Conservation (phyloP, 2,329 filamentous ascomycete species). For the Escovopsis sp. region DNA sequence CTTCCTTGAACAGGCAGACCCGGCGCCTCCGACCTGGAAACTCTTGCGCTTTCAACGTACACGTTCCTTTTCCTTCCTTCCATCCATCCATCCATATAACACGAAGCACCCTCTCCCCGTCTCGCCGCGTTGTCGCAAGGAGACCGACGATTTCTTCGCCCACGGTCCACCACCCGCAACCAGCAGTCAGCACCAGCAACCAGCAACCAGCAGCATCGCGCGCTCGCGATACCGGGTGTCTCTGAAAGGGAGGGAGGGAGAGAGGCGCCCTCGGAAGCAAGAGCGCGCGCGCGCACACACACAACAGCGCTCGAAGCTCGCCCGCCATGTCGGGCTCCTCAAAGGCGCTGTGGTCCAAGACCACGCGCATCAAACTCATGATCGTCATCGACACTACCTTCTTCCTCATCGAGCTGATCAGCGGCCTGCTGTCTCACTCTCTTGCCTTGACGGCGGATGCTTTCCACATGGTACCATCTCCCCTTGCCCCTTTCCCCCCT, state of each 20-base stretch:
- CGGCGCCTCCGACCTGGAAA: neutral
- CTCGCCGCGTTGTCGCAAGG: too few species aligned
- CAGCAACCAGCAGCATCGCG: too few species aligned
- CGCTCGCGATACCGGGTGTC: too few species aligned
- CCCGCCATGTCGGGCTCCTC: constrained; percentile 16
- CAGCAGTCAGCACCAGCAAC: too few species aligned
- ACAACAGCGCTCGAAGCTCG: constrained; percentile 2
- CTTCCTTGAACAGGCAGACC: too few species aligned
- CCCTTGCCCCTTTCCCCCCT: constrained; percentile 4
- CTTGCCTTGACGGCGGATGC: constrained; percentile 90
- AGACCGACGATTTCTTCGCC: too few species aligned
- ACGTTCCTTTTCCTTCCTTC: neutral
- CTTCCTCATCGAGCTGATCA: constrained; percentile 76
- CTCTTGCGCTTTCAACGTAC: too few species aligned
- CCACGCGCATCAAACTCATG: constrained; percentile 81
- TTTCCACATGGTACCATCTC: constrained; percentile 73
- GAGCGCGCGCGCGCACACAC: constrained; percentile 1
- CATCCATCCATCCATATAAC: neutral
- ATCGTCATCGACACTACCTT: constrained; percentile 80
- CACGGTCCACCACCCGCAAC: too few species aligned
- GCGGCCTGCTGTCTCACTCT: constrained; percentile 77
- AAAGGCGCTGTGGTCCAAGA: constrained; percentile 78
- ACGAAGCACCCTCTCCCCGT: too few species aligned
- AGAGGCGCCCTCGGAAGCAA: neutral
- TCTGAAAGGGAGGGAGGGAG: too few species aligned